These are phyloP conservation scores for Metrosideros polymorpha DNA, from an alignment of 441 rosid genomes.

Conservation along the genomic window DNA sequence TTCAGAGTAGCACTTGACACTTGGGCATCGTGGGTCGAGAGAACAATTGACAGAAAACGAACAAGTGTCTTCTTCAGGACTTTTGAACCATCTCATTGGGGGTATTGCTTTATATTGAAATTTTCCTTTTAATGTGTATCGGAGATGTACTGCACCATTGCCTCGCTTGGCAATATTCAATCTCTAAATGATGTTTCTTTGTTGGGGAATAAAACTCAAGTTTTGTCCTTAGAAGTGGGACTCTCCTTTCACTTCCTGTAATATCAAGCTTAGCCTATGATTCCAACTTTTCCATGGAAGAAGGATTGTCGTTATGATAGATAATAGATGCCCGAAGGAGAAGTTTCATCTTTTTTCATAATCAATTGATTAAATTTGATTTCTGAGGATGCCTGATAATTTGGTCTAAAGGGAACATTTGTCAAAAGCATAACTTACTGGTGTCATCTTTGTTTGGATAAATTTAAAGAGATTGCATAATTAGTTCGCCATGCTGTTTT, in stretches of 20 bases:
- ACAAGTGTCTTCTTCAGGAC: constrained; percentile 64
- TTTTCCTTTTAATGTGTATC: neutral
- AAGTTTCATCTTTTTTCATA: neutral
- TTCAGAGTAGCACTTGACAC: constrained; percentile 55
- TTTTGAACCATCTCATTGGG: constrained; percentile 84
- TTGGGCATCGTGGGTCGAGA: constrained; percentile 68
- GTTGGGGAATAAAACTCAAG: neutral
- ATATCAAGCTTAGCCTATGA: neutral
- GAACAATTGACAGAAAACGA: constrained; percentile 31
- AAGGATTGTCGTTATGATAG: neutral
- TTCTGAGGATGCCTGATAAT: neutral
- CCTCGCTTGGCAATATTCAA: neutral
- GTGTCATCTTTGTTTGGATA: neutral
- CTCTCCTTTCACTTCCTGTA: neutral
- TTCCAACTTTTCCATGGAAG: neutral
- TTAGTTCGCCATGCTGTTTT: neutral
- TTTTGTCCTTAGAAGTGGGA: neutral
- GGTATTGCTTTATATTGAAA: constrained; percentile 22
- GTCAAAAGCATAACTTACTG: neutral
- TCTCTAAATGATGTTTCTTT: neutral
- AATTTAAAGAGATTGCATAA: neutral
- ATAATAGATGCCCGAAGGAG: neutral
- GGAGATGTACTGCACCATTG: neutral
- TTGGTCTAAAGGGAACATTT: neutral
- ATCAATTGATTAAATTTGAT: neutral